Evolutionary conservation across 2,329 filamentous ascomycete species (phyloP), one percentile per base, ranked within the genome.

Genomic region (Alternaria panax): DNA sequence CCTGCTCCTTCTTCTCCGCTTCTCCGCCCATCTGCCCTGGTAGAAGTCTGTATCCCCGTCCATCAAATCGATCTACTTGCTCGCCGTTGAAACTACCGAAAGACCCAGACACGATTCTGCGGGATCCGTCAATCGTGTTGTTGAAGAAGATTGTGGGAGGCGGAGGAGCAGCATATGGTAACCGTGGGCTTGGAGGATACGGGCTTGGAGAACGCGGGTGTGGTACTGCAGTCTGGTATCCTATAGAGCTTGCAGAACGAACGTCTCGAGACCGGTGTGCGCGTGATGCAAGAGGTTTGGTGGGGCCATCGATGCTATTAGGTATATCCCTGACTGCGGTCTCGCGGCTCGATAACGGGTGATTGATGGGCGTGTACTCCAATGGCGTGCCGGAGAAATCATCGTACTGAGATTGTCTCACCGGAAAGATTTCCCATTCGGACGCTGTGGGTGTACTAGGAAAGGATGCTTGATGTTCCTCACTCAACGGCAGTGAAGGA

Each of bases 61-160:
- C 58, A 40, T 59, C 58, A 36, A 66, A 64, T 28, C 57, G 16
- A 8, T 40, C 28, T 4, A 45, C 48, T 30, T 18, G 11, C 8
- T 5, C 18, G 12, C 36, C 51, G n/a, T 64, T 58, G 24, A 64
- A 64, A 40, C 36, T 56, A n/a, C 63, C 63, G 53, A 66, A 66
- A 16, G 55, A 60, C 11, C 51, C 61, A 18, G 55, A 62, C 14
- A 66, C 46, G 28, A 62, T 45, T 18, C 50, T 34, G 7, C 46
- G 27, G 16, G 46, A 14, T 8, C 46, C 36, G 2, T 24, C 7
- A 14, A 11, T 7, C 22, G 34, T 14, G 3, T 1, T 14, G 14
- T 25, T 6, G 0, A 18, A 2, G 3, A 24, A 6, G 4, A 24
- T 18, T 30, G 24, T 22, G 27, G 42, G 25, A 20, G 8, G 22